Evolutionary conservation across 2,329 filamentous ascomycete species (phyloP).

Genomic region (Colletotrichum spinosum): DNA sequence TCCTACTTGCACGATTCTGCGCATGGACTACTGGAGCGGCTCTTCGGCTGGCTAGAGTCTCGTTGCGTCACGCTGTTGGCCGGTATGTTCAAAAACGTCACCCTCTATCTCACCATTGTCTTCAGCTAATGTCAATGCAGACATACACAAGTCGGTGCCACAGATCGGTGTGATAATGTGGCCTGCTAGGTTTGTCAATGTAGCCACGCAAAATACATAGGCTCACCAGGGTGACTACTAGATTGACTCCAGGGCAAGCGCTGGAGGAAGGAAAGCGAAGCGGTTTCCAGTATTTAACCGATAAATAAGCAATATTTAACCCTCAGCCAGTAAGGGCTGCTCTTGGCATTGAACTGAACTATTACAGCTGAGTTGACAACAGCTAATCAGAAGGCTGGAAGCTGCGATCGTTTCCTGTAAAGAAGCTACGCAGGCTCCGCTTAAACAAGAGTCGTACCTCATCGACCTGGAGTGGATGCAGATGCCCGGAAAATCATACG

Average conservation of each 20-base stretch:
- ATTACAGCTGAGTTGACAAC: no score
- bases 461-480: constrained; percentile 62
- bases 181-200: constrained; percentile 68
- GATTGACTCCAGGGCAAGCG: no score
- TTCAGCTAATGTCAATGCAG: constrained; percentile 48
- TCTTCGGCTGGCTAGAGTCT: constrained; percentile 74
- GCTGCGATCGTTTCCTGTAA: no score
- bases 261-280: no score
- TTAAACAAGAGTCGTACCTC: constrained; percentile 66
- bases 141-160: constrained; percentile 65
- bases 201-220: constrained; percentile 39
- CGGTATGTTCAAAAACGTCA: constrained; percentile 53
- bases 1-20: constrained; percentile 69
- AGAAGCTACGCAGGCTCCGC: no score
- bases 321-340: no score
- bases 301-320: no score
- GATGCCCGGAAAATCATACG: constrained; percentile 53
- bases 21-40: constrained; percentile 74
- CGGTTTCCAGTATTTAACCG: no score
- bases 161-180: constrained; percentile 68
- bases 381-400: no score
- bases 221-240: constrained; percentile 38
- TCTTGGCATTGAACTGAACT: no score
- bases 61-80: constrained; percentile 68
- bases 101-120: background rate